phyloP scores from a whole-genome alignment of 345 rosid species.

The Arabis hirsuta region DNA sequence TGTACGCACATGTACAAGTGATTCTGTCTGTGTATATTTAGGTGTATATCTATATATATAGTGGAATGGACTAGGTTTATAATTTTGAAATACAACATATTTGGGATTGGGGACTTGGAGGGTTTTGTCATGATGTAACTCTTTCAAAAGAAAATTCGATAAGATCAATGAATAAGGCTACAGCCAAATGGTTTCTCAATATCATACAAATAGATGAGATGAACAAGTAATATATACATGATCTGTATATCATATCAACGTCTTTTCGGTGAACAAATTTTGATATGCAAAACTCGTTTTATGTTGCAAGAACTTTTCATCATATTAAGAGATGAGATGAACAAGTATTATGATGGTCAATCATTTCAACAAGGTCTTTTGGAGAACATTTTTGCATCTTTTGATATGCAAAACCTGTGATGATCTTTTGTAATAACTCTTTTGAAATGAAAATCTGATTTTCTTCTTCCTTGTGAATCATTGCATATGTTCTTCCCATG shows the following conservation, averaged over 20 bases:
- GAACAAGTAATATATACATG: background rate
- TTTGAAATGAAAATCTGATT: conserved; percentile 30
- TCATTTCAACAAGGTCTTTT: conserved; percentile 60
- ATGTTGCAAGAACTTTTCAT: too few species aligned
- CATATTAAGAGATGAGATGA: too few species aligned
- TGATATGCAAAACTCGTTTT: too few species aligned
- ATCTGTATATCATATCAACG: too few species aligned
- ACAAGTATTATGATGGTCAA: conserved; percentile 40
- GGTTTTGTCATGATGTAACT: background rate
- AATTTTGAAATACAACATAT: background rate
- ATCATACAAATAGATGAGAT: background rate
- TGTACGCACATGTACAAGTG: too few species aligned
- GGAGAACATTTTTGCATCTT: conserved; percentile 50
- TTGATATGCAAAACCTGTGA: conserved; percentile 36
- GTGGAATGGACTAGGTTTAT: background rate
- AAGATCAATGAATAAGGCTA: too few species aligned
- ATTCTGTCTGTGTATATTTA: background rate
- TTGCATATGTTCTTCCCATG: conserved; percentile 55
- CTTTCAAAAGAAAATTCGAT: background rate
- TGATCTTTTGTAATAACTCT: conserved; percentile 42
- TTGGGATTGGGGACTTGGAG: background rate
- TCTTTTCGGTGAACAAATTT: too few species aligned
- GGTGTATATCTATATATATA: background rate
- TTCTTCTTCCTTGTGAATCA: conserved; percentile 49
- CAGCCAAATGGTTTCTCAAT: too few species aligned